Evolutionary conservation across 1,284 basidiomycete genomes (phyloP).

Genomic region (Gymnopus androsaceus): DNA sequence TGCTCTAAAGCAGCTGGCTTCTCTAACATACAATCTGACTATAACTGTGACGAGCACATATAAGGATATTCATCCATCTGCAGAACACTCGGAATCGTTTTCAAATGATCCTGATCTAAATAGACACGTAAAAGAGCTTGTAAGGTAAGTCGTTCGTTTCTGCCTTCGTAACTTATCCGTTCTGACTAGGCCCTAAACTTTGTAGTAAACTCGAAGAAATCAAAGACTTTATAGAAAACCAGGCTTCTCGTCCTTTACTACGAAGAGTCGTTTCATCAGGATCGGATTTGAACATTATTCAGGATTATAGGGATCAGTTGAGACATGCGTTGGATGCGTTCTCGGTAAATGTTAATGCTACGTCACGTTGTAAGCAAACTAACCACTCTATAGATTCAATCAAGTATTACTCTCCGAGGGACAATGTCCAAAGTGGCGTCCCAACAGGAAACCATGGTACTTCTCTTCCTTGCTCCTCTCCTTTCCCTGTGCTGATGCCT

Average conservation of each 20-base stretch:
- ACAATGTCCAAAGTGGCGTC: not conserved
- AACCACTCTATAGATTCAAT: not conserved
- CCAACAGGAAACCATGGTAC: not conserved
- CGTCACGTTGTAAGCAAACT: not conserved
- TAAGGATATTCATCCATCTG: not conserved
- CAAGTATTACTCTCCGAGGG: not conserved
- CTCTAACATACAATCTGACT: not conserved
- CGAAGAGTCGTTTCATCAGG: not conserved
- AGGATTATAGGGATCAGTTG: conserved; percentile 4
- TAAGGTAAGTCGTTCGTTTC: not conserved
- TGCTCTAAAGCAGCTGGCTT: not conserved
- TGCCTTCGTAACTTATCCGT: not conserved
- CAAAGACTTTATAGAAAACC: not conserved
- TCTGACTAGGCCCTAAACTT: not conserved
- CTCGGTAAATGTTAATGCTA: not conserved
- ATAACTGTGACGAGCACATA: not conserved
- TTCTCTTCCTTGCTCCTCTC: not conserved
- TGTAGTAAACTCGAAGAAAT: not conserved
- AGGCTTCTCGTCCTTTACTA: not conserved
- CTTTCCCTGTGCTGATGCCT: not conserved
- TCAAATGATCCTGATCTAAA: not conserved
- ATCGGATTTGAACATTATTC: not conserved
- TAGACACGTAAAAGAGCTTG: not conserved
- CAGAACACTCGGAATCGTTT: not conserved
- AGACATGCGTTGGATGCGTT: not conserved